phyloP scores from a whole-genome alignment of 305 asterid genomes.

The Salvia sclarea region DNA sequence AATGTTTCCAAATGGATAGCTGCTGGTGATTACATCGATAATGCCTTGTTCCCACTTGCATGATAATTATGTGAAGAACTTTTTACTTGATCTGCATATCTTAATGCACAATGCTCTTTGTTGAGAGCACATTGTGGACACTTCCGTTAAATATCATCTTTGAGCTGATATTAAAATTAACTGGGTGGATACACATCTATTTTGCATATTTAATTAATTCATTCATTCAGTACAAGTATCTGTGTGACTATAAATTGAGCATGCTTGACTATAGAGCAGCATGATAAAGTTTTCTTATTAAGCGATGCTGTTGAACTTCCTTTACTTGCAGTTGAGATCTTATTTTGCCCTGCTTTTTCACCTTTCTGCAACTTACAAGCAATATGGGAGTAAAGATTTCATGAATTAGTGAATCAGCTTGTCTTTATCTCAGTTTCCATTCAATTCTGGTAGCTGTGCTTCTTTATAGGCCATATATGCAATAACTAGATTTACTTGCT shows the following conservation, averaged over 20 bases:
- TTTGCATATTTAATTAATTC: too few species aligned
- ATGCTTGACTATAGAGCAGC: neutral
- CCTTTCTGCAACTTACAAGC: neutral
- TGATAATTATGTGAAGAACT: neutral
- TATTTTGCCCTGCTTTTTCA: neutral
- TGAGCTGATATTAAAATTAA: neutral
- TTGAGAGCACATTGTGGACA: neutral
- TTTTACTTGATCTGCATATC: neutral
- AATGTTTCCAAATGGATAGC: neutral
- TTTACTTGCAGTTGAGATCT: neutral
- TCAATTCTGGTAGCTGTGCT: conserved; percentile 10
- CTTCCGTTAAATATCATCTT: neutral
- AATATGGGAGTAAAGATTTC: conserved; percentile 3
- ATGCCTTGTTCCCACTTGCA: neutral
- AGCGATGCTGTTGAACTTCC: conserved; percentile 2
- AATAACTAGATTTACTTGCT: neutral
- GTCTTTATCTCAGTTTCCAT: conserved; percentile 1
- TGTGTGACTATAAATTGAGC: neutral
- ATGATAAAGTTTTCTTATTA: neutral
- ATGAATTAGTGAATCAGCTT: conserved; percentile 6
- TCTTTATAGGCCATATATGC: conserved; percentile 5
- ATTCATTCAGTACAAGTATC: too few species aligned
- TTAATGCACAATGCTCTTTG: conserved; percentile 3
- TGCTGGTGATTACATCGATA: neutral
- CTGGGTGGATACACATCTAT: neutral